Conservation (phyloP, 179 eudicot species). For the Gypsophila paniculata region DNA sequence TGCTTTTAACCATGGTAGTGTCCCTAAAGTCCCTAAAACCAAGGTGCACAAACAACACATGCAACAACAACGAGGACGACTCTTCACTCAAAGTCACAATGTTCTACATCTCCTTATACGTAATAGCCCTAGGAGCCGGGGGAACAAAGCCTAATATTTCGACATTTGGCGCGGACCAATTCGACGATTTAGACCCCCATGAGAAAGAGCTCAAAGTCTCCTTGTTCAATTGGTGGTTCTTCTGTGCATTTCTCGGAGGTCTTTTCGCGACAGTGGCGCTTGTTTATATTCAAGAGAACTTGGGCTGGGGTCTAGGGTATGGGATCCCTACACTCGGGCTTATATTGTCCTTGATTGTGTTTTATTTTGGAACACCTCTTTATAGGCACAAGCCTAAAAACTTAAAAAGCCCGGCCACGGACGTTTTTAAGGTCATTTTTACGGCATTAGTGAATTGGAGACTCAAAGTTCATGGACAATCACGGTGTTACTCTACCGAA, state of each 20-base stretch:
- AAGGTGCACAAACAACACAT: slow-evolving; percentile 45
- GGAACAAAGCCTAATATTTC: slow-evolving; percentile 89
- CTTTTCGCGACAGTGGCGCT: slow-evolving; percentile 58
- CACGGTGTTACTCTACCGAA: slow-evolving; percentile 27
- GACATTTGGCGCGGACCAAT: slow-evolving; percentile 84
- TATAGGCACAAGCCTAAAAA: slow-evolving; percentile 63
- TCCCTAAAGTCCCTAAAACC: slow-evolving; percentile 58
- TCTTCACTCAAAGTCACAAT: slow-evolving; percentile 39
- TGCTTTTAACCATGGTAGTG: slow-evolving; percentile 59
- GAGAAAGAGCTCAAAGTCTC: slow-evolving; percentile 66
- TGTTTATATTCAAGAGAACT: slow-evolving; percentile 74
- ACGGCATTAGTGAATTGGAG: slow-evolving; percentile 42
- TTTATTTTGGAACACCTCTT: slow-evolving; percentile 59
- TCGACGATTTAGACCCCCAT: slow-evolving; percentile 51
- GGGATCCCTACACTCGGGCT: slow-evolving; percentile 69
- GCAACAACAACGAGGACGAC: slow-evolving; percentile 54
- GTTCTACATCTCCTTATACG: slow-evolving; percentile 67
- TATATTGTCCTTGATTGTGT: slow-evolving; percentile 44
- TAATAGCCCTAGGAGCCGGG: slow-evolving; percentile 73
- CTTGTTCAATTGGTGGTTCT: slow-evolving; percentile 95
- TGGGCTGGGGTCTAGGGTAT: slow-evolving; percentile 83
- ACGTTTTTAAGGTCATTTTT: slow-evolving; percentile 38
- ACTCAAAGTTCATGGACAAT: slow-evolving; percentile 35
- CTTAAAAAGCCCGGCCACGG: slow-evolving; percentile 44
- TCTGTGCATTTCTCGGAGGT: slow-evolving; percentile 61